Conservation (phyloP, 768 basidiomycete genomes). For the Lepiota venenata region DNA sequence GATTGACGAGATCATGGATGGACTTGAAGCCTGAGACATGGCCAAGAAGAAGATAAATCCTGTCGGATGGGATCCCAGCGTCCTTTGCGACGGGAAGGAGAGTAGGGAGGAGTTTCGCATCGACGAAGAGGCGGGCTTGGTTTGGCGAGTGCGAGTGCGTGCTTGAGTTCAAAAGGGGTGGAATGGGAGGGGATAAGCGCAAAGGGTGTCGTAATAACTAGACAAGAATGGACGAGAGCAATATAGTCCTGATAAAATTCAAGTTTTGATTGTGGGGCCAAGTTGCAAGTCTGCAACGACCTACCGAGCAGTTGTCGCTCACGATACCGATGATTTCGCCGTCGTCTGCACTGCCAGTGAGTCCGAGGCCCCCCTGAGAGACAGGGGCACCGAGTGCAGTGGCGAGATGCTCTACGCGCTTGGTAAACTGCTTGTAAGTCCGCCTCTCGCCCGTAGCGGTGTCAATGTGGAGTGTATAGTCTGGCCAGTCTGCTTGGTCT, state of each 20-base stretch:
- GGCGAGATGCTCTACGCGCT: slow-evolving; percentile 49
- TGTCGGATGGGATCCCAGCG: slow-evolving; percentile 33
- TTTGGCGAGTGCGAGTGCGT: slow-evolving; percentile 30
- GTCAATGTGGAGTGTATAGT: slow-evolving; percentile 57
- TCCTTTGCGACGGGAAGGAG: slow-evolving; percentile 30
- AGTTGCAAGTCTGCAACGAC: slow-evolving; percentile 16
- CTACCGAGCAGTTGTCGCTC: slow-evolving; percentile 65
- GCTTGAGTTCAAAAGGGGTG: slow-evolving; percentile 34
- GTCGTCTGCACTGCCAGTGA: slow-evolving; percentile 31
- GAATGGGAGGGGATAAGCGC: slow-evolving; percentile 34
- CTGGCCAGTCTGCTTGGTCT: slow-evolving; percentile 51
- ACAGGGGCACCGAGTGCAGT: slow-evolving; percentile 51
- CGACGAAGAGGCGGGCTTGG: slow-evolving; percentile 32
- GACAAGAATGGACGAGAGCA: slow-evolving; percentile 27
- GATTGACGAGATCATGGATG: slow-evolving; percentile 41
- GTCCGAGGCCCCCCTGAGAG: slow-evolving; percentile 52
- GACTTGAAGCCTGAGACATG: slow-evolving; percentile 34
- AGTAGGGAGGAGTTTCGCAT: slow-evolving; percentile 25
- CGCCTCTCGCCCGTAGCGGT: slow-evolving; percentile 44
- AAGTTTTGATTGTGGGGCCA: not conserved
- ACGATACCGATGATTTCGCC: slow-evolving; percentile 67
- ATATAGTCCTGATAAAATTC: slow-evolving; percentile 30
- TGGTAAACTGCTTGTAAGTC: slow-evolving; percentile 45
- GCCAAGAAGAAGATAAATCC: slow-evolving; percentile 51
- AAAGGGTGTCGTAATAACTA: slow-evolving; percentile 28